Conservation (phyloP, 441 rosid genomes). For the Geranium incanum region DNA sequence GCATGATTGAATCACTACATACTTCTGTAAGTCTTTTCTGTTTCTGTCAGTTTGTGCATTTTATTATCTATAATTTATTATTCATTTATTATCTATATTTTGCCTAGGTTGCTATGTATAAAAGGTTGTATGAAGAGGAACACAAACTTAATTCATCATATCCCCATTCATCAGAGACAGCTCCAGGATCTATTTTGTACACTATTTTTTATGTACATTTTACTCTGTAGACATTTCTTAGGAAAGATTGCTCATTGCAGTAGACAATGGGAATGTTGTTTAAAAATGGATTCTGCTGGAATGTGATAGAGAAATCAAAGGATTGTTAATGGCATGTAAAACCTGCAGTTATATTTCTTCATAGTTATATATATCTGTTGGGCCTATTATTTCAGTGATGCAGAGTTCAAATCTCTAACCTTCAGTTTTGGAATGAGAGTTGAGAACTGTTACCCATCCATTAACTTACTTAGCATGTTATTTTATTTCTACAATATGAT, state of each 20-base stretch:
- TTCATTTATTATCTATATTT: not conserved
- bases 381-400: not conserved
- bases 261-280: not conserved
- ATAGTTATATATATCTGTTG: not conserved
- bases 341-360: not conserved
- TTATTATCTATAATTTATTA: not conserved
- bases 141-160: slow-evolving; percentile 54
- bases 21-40: slow-evolving; percentile 54
- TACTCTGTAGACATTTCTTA: not conserved
- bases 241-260: not conserved
- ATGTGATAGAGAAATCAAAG: not conserved
- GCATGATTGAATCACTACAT: slow-evolving; percentile 90
- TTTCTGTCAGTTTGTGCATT: slow-evolving; percentile 11
- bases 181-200: slow-evolving; percentile 44
- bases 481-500: not conserved
- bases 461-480: not conserved
- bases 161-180: slow-evolving; percentile 35
- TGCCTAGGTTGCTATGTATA: slow-evolving; percentile 86
- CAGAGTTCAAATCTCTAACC: not conserved
- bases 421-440: not conserved
- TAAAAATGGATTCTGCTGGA: not conserved
- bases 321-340: not conserved
- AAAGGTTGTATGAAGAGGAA: slow-evolving; percentile 86
- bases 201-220: not conserved
- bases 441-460: not conserved